These are phyloP conservation scores for Saccharomyces hybrid DNA, from an alignment of 1,139 yeast species.

Conservation along the genomic window DNA sequence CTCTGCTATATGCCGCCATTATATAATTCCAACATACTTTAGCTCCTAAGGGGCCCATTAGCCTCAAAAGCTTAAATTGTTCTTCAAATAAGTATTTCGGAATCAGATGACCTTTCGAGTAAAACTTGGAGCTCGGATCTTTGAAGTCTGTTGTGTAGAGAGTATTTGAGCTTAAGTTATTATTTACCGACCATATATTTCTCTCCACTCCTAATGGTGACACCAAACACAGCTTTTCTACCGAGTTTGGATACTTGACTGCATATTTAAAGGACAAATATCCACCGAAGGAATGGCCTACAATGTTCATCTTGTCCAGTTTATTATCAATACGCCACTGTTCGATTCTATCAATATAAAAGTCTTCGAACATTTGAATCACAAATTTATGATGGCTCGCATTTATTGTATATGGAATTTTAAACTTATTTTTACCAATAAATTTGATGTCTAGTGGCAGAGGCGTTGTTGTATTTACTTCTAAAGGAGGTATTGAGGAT, in stretches of 20 bases:
- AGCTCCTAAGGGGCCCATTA: conserved; percentile 52
- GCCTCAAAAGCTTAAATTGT: conserved; percentile 41
- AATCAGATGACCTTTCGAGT: conserved; percentile 20
- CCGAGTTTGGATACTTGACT: conserved; percentile 55
- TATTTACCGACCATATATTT: conserved; percentile 55
- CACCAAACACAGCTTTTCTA: conserved; percentile 57
- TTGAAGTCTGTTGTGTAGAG: conserved; percentile 13
- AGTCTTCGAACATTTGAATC: conserved; percentile 48
- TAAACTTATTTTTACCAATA: conserved; percentile 9
- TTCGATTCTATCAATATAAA: conserved; percentile 74
- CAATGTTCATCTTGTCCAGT: conserved; percentile 52
- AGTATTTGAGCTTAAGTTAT: conserved; percentile 25
- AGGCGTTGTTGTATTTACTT: conserved; percentile 8
- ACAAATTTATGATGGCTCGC: conserved; percentile 9
- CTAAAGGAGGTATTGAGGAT: conserved; percentile 16
- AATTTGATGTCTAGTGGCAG: conserved; percentile 10
- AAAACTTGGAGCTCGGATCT: conserved; percentile 21
- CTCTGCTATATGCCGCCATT: conserved; percentile 52
- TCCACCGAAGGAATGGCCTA: conserved; percentile 92
- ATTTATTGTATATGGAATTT: conserved; percentile 13
- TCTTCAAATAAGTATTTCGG: conserved; percentile 24
- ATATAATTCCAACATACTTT: conserved; percentile 46
- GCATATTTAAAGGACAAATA: conserved; percentile 73
- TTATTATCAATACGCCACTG: conserved; percentile 60
- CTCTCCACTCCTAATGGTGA: conserved; percentile 88